Evolutionary conservation across 345 rosid species (phyloP).

Genomic region (Atalantia buxifolia): DNA sequence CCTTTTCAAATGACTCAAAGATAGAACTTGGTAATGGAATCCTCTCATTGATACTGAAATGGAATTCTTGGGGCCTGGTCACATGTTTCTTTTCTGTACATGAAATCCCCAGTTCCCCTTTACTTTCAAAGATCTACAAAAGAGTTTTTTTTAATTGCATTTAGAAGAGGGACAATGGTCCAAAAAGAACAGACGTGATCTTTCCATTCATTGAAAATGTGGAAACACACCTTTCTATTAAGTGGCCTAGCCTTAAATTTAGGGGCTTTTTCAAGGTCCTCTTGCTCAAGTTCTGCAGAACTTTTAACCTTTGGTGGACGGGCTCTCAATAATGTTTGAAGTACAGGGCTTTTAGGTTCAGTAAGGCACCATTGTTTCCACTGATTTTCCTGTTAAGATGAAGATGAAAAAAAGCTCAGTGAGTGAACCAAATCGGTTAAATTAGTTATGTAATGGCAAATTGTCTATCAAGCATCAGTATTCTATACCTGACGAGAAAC

Average conservation of each 20-base stretch:
- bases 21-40: constrained; percentile 62
- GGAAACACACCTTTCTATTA: constrained; percentile 72
- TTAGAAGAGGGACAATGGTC: background rate
- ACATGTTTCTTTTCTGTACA: constrained; percentile 71
- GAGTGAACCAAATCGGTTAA: background rate
- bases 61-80: constrained; percentile 87
- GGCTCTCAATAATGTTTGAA: constrained; percentile 84
- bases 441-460: background rate
- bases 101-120: constrained; percentile 85
- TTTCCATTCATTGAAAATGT: background rate
- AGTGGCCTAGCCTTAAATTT: constrained; percentile 95
- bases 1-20: constrained; percentile 84
- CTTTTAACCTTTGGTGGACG: constrained; percentile 77
- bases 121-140: constrained; percentile 87
- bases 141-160: background rate
- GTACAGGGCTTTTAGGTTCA: constrained; percentile 75
- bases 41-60: constrained; percentile 82
- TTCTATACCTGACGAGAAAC: constrained; percentile 57
- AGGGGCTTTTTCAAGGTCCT: constrained; percentile 85
- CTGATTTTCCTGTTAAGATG: constrained; percentile 34
- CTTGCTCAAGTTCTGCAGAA: constrained; percentile 79
- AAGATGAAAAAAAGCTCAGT: background rate
- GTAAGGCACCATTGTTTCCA: constrained; percentile 64
- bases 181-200: background rate
- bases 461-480: background rate